Base-by-base conservation (phyloP, 768 basidiomycete species). In the Cyclocybe cylindracea region DNA sequence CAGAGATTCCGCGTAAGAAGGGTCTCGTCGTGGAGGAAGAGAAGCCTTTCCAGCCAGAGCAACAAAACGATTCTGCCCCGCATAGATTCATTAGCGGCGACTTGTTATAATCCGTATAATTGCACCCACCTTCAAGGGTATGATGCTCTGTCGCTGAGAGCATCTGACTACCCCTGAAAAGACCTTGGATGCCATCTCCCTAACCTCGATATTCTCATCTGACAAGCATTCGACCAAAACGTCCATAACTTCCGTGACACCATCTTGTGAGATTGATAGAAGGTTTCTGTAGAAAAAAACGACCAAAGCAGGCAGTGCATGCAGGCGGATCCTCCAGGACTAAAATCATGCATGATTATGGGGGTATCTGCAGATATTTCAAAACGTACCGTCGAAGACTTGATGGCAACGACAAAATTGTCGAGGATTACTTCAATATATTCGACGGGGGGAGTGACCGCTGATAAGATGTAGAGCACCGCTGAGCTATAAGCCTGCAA, bases 281-380 rank as follows among this genome's bases (percentile, higher is more conserved):
- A 95, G 78, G 65, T 95, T 94, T 42, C 93, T 83, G 69, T 94
- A 95, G 76, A 93, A 95, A 69, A 95, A 91, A 34, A 94, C 86
- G 31, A 91, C 86, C 54, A 97, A 70, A 29, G 89, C 85, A n/a
- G 94, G 94, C 51, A 96, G 72, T 16, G 89, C 87, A 69, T 94
- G 88, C 34, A 93, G 76, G 4, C 92, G 86, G 61, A 94, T 92
- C 48, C 91, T 82, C 94, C 94, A 97, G 6, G 91, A 93, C 91
- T 94, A 49, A 54, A 50, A 48, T 50, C 44, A 44, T 24, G 40
- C 38, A 51, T 53, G 46, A 47, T 44, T 39, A 52, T 41, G 39
- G 41, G 14, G 29, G 41, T 19, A 32, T 33, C 37, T 44, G 37
- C 41, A 16, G 10, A 35, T 39, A 34, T 10, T 11, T 48, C 37